These are phyloP conservation scores for Tylopilus intermedius DNA, from an alignment of 768 basidiomycete species.

Conservation along the genomic window DNA sequence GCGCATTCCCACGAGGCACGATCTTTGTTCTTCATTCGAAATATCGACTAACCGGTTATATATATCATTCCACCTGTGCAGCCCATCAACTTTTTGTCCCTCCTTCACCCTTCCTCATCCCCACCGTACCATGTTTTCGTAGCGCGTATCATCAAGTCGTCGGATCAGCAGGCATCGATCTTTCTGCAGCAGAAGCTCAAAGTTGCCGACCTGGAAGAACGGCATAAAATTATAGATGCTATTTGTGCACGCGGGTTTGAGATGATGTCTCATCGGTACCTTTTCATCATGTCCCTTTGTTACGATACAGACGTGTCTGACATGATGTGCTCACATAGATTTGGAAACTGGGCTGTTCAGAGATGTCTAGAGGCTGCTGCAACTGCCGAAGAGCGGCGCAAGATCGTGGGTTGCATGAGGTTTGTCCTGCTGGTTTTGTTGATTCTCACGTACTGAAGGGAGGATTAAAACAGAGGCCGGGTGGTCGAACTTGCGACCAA, in stretches of 20 bases:
- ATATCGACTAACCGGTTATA: slow-evolving; percentile 15
- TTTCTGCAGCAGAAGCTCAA: slow-evolving; percentile 89
- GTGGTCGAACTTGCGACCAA: slow-evolving; percentile 85
- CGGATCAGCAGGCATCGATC: slow-evolving; percentile 87
- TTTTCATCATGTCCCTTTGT: not conserved
- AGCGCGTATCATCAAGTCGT: slow-evolving; percentile 79
- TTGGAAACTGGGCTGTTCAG: slow-evolving; percentile 90
- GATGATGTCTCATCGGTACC: slow-evolving; percentile 86
- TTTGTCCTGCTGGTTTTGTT: slow-evolving; percentile 26
- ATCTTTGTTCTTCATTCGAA: slow-evolving; percentile 1
- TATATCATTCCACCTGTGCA: slow-evolving; percentile 25
- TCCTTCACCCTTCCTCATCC: slow-evolving; percentile 79
- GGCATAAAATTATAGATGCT: slow-evolving; percentile 81
- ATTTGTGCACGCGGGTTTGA: slow-evolving; percentile 81
- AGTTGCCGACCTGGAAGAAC: slow-evolving; percentile 72
- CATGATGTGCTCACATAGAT: slow-evolving; percentile 40
- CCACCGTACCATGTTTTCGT: slow-evolving; percentile 83
- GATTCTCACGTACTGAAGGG: slow-evolving; percentile 8
- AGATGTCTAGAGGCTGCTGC: slow-evolving; percentile 79
- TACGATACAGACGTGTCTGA: slow-evolving; percentile 3
- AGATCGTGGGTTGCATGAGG: slow-evolving; percentile 87
- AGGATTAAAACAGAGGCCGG: slow-evolving; percentile 48
- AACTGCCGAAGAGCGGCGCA: slow-evolving; percentile 66
- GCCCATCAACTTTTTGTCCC: slow-evolving; percentile 86
- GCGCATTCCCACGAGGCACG: slow-evolving; percentile 51